Evolutionary conservation across 176 grass and related monocot genomes (phyloP), one percentile per base, ranked within the genome.

Genomic region (Eragrostis curvula): DNA sequence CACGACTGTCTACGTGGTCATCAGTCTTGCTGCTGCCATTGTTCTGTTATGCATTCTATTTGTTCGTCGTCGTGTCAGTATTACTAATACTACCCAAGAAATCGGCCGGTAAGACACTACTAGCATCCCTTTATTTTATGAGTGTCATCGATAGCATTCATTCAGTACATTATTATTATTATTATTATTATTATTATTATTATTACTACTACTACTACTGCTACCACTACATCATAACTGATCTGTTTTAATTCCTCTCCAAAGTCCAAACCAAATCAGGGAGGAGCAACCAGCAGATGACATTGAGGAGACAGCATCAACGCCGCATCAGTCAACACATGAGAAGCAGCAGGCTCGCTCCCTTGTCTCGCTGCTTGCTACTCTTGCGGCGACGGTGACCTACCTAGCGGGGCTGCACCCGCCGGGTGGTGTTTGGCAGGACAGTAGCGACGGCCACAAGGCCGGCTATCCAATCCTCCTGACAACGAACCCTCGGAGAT

Each of bases 331-430:
- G 32, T 36, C 32, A 36, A 36, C 32, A 36, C 32, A 36, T 36
- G 32, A 36, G 32, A 36, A 36, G 32, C 32, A 36, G 32, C 32
- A 36, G 52, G 39, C 36, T 3, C 41, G 15, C 10, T 67, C 60
- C 2, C 72, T 75, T 9, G 62, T 84, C 0, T 64, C 85, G 45
- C 70, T 91, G 46, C 85, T 91, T 0, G 68, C 85, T 30, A 83
- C 82, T 40, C 70, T 91, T 5, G 84, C 70, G 13, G 89, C 80
- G 2, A 83, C 85, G 27, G 42, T 87, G 41, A 88, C 89, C 89
- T 91, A 85, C 81, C 85, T 85, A 32, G 85, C 85, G 0, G 85
- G 85, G 0, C 41, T 91, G 0, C 62, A 85, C 57, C 85, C 81
- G 0, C 85, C 89, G 18, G 89, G 89, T 1, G 71, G 89, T 46